These are phyloP conservation scores for Neonectria magnoliae DNA, from an alignment of 2,329 filamentous ascomycete genomes.

Conservation along the genomic window DNA sequence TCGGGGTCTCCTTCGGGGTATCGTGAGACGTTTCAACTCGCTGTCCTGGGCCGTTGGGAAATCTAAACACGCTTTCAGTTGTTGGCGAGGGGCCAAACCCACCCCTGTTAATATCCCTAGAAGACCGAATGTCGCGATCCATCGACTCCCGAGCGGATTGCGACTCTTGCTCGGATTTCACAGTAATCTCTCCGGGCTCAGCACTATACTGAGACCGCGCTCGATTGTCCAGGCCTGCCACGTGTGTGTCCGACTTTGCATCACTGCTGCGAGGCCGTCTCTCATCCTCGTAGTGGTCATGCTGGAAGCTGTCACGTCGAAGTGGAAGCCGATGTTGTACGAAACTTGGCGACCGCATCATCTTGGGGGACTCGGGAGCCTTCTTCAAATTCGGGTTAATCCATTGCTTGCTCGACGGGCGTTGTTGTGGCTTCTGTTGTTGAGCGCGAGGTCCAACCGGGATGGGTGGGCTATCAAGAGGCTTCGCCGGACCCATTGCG, in stretches of 20 bases:
- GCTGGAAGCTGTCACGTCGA: conserved; percentile 49
- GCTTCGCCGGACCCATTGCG: conserved; percentile 56
- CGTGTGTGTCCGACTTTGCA: conserved; percentile 56
- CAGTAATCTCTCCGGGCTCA: conserved; percentile 59
- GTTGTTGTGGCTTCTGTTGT: conserved; percentile 53
- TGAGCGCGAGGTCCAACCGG: conserved; percentile 65
- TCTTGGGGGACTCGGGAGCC: conserved; percentile 62
- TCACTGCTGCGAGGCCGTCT: conserved; percentile 64
- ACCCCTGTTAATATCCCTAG: conserved; percentile 31
- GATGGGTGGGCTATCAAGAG: conserved; percentile 58
- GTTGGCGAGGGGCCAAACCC: conserved; percentile 38
- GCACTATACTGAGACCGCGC: conserved; percentile 54
- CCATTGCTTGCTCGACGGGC: conserved; percentile 69
- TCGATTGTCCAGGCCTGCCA: conserved; percentile 47
- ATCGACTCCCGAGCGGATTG: conserved; percentile 45
- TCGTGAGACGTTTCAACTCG: conserved; percentile 26
- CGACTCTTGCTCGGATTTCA: conserved; percentile 53
- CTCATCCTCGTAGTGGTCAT: conserved; percentile 53
- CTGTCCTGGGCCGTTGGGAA: conserved; percentile 20
- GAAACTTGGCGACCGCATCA: conserved; percentile 61
- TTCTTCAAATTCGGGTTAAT: conserved; percentile 65
- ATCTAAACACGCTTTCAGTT: conserved; percentile 32
- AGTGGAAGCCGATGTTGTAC: conserved; percentile 53
- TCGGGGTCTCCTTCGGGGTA: conserved; percentile 27
- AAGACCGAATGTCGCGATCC: conserved; percentile 35